These are phyloP conservation scores for Astrephomene gubernaculifera DNA, from an alignment of 139 green algal genomes.

Conservation along the genomic window DNA sequence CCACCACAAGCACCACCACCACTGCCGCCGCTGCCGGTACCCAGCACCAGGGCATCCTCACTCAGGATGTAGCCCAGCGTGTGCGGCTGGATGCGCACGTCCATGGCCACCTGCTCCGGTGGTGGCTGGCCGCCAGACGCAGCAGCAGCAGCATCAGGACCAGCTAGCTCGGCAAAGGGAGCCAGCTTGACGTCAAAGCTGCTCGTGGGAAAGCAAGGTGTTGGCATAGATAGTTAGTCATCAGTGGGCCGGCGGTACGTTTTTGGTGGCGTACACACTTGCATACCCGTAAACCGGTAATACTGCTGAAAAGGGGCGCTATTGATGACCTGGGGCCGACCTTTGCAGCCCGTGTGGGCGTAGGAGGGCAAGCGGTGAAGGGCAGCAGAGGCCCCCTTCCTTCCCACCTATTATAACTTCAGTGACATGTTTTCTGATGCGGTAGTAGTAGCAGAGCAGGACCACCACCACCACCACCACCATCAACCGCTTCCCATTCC, in stretches of 20 bases:
- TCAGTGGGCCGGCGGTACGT: no score
- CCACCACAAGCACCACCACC: neutral
- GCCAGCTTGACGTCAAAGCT: slow-evolving; percentile 41
- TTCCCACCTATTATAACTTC: neutral
- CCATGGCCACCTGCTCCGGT: neutral
- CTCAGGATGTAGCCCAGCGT: slow-evolving; percentile 38
- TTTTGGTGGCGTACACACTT: neutral
- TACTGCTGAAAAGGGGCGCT: neutral
- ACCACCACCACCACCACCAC: no score
- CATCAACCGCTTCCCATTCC: no score
- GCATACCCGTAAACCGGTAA: neutral
- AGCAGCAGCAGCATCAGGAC: neutral
- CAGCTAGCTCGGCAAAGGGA: neutral
- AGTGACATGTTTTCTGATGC: no score
- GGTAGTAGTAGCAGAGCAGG: no score
- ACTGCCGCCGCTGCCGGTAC: neutral
- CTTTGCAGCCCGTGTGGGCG: no score
- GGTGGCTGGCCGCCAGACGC: neutral
- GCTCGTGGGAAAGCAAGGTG: neutral
- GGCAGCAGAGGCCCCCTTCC: neutral
- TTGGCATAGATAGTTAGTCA: no score
- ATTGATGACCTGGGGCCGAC: no score
- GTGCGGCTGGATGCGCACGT: neutral
- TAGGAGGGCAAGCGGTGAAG: neutral
- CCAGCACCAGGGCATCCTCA: slow-evolving; percentile 33